Base-by-base conservation (phyloP, 1,284 basidiomycete species). In the Abortiporus biennis region DNA sequence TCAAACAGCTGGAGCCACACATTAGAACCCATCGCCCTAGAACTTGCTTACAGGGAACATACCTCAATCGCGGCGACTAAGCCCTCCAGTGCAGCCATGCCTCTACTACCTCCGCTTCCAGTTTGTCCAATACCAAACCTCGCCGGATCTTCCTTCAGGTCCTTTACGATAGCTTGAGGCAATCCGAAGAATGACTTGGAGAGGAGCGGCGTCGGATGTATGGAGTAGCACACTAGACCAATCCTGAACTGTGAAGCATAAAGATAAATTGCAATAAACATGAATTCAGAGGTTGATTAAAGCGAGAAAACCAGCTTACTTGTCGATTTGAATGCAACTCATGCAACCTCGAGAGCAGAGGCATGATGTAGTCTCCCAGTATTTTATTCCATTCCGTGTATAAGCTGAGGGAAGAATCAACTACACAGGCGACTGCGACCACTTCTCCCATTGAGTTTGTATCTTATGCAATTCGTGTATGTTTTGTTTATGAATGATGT, bases 41-140 rank as follows among this genome's bases (percentile, higher is more conserved):
- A 20, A 34, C 19, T 27, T 17, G 6, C 38, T n/a, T 6, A 33
- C 27, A 2, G 23, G 13, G 8, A 16, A 55, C 66, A 40, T 51
- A 85, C 85, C 71, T 88, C 85, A 16, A 88, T 60, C 13, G 76
- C 78, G 16, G 84, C 78, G 12, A 83, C 79, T 13, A 85, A 61
- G 1, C 80, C 85, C 44, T 88, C 85, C 3, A 88, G 59, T 3
- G 78, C 78, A 19, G 81, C 80, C 72, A 85, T 71, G 1, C 83
- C 83, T 40, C 62, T 37, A n/a, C 61, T 36, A 48, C 58, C 71
- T 17, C 72, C 72, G 2, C 67, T 67, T 22, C 68, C 68, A 1
- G 76, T 75, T 40, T 68, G 61, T 1, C 82, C 81, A 17, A 85
- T 66, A 1, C 78, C 78, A 9, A 82, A 59, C 19, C 66, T 66